Percentiles rank a stretch among this genome's conserved stretches.
Evolutionary conservation across 192 early-diverging fungal species (phyloP).

Genomic region (Backusella parvicylindrica): DNA sequence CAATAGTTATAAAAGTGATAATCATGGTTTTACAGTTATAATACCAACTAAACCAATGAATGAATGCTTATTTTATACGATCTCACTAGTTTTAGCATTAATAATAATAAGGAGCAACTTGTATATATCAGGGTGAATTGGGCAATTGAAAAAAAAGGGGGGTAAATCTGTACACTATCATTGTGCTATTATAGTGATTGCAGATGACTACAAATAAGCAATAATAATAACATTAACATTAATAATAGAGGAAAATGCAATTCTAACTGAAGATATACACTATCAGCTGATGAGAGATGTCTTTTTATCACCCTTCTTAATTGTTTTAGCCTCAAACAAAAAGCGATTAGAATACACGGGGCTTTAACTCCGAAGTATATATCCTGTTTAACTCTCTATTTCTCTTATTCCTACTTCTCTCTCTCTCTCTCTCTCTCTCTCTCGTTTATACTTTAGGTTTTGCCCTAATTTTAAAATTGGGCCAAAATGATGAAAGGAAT

Average conservation of each 20-base stretch:
- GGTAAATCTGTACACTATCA: neutral
- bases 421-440: neutral
- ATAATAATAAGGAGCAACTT: neutral
- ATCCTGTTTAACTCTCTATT: neutral
- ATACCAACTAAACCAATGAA: neutral
- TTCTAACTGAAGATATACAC: neutral
- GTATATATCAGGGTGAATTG: neutral
- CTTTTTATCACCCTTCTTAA: neutral
- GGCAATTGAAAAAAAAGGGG: neutral
- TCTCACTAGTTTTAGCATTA: neutral
- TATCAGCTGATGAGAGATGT: neutral
- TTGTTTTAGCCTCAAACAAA: neutral
- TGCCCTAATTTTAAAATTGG: neutral
- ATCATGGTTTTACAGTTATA: neutral
- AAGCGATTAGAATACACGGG: neutral
- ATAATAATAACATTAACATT: too few relatives aligned
- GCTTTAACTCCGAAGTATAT: neutral
- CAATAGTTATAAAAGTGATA: too few relatives aligned
- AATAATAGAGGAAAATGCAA: neutral
- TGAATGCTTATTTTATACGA: neutral
- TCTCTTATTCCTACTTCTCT: neutral
- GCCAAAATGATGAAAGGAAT: constrained; percentile 30
- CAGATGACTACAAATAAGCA: too few relatives aligned
- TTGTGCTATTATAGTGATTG: too few relatives aligned
- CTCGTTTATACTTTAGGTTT: neutral